A percentile compares a stretch with the other conserved stretches of the same genome.
phyloP scores from a whole-genome alignment of 306 rosid genomes.

The Fragaria iinumae region DNA sequence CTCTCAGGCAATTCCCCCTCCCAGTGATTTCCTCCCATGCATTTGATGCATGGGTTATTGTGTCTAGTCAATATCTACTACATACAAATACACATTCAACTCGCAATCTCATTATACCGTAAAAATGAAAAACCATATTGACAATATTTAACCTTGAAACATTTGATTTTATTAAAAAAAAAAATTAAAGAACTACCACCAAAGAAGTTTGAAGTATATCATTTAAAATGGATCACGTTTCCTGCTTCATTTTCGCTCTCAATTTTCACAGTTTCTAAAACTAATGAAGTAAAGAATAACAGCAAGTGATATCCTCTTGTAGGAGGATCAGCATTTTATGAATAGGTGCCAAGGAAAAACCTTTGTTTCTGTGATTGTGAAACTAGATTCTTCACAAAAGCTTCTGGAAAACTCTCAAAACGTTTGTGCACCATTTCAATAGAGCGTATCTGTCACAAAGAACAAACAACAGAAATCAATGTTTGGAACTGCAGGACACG shows the following conservation, averaged over 20 bases:
- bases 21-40: too few species aligned
- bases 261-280: background rate
- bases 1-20: too few species aligned
- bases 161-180: background rate
- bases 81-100: background rate
- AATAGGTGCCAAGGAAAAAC: slow-evolving; percentile 30
- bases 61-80: background rate
- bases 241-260: background rate
- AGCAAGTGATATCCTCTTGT: background rate
- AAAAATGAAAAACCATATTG: background rate
- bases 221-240: background rate
- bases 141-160: background rate
- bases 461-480: slow-evolving; percentile 24
- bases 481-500: slow-evolving; percentile 11
- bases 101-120: background rate
- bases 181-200: background rate
- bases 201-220: background rate
- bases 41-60: too few species aligned
- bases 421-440: slow-evolving; percentile 98
- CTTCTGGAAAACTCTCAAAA: slow-evolving; percentile 93
- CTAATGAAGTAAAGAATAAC: background rate
- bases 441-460: slow-evolving; percentile 77
- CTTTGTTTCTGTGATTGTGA: slow-evolving; percentile 57
- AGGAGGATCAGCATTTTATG: background rate
- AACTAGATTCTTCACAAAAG: slow-evolving; percentile 70